These are phyloP conservation scores for Ceratocystis variospora DNA, from an alignment of 2,329 filamentous ascomycete genomes.

Conservation along the genomic window DNA sequence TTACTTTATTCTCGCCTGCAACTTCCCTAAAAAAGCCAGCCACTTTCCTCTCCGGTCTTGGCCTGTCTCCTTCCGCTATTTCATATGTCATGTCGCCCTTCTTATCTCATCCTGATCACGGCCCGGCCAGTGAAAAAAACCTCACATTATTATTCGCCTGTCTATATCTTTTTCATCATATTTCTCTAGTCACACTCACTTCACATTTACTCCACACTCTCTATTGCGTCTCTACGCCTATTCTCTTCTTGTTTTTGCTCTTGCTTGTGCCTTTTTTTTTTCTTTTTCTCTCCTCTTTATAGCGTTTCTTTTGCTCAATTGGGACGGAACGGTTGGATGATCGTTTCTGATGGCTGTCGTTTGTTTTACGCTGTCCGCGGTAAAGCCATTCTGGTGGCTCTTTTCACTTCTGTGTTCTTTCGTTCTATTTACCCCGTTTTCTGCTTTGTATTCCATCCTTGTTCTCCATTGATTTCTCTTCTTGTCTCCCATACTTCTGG, in stretches of 20 bases:
- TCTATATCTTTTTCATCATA: background rate
- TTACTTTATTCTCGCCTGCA: background rate
- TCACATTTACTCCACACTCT: background rate
- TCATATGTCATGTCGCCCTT: background rate
- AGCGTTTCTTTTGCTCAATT: constrained; percentile 3
- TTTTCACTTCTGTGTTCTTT: background rate
- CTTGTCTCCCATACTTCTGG: too few species aligned
- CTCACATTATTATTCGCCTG: background rate
- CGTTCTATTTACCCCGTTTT: background rate
- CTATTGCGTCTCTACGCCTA: background rate
- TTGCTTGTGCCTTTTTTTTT: background rate
- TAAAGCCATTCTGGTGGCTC: background rate
- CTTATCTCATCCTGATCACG: background rate
- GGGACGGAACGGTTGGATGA: constrained; percentile 7
- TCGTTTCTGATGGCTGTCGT: constrained; percentile 9
- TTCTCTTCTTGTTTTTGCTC: background rate
- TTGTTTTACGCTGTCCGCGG: background rate
- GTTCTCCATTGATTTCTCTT: background rate
- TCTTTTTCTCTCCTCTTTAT: background rate
- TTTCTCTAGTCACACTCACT: background rate
- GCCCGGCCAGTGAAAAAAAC: background rate
- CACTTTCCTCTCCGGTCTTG: background rate
- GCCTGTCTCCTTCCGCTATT: background rate
- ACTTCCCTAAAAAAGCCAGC: background rate
- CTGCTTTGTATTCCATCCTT: background rate